Evolutionary conservation across 106 monocot genomes (phyloP).

Genomic region (Cymbidium sinense): DNA sequence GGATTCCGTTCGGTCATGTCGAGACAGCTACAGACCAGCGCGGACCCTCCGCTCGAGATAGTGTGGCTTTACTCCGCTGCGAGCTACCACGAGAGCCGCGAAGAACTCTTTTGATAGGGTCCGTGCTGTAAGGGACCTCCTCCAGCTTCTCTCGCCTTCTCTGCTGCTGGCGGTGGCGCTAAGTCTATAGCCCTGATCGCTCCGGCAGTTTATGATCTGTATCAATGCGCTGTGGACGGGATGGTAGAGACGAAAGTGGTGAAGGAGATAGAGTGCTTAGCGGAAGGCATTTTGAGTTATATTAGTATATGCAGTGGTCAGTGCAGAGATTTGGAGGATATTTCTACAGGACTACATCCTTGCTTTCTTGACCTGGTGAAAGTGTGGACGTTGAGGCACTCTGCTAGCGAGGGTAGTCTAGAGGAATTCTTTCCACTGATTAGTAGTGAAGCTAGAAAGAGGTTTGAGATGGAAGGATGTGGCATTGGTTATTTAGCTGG

Average conservation of each 20-base stretch:
- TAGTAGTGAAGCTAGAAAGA: constrained; percentile 35
- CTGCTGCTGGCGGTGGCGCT: constrained; percentile 26
- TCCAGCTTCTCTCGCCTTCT: constrained; percentile 62
- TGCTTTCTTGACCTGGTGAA: constrained; percentile 63
- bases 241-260: constrained; percentile 20
- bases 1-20: constrained; percentile 59
- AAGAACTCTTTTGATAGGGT: constrained; percentile 23
- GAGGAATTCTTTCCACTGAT: constrained; percentile 58
- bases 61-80: constrained; percentile 81
- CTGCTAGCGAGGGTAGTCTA: constrained; percentile 9
- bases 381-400: constrained; percentile 47
- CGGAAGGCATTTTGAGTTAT: constrained; percentile 64
- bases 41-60: constrained; percentile 78
- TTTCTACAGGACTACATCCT: constrained; percentile 17
- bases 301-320: constrained; percentile 74
- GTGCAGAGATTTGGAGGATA: constrained; percentile 5
- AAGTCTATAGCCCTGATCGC: constrained; percentile 76
- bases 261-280: constrained; percentile 55
- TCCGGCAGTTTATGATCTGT: constrained; percentile 59
- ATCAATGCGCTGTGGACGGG: constrained; percentile 27
- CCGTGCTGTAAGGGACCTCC: constrained; percentile 33
- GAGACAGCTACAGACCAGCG: constrained; percentile 47
- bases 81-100: constrained; percentile 37
- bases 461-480: constrained; percentile 32
- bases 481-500: constrained; percentile 55